Evolutionary conservation across 306 rosid species (phyloP), one percentile per base, ranked within the genome.

Genomic region (Cucurbita ficifolia): DNA sequence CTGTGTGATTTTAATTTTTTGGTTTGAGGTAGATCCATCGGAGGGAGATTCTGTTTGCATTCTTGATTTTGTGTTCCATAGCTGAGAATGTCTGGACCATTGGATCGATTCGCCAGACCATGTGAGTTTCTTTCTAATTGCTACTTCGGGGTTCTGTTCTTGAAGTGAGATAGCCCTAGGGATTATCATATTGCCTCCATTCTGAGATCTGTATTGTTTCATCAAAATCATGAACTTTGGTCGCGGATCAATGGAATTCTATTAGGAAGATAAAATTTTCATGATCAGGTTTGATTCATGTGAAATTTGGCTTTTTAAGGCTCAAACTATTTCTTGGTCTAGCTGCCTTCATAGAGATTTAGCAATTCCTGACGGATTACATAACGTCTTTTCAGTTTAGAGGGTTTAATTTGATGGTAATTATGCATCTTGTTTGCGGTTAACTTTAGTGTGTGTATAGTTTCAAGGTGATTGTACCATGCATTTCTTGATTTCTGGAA

Each of bases 1-100:
- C 73, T 29, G 6, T 1, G 42, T 57, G 51, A 29, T 48, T 58
- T 59, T 82, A 72, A 0, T n/a, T 39, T 55, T 82, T 62, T 54
- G 59, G 68, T 57, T 70, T 49, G 57, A 39, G 75, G 22, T 65
- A 77, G 76, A 80, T 82, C 69, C 50, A 57, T 62, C n/a, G 42
- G 53, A 70, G 80, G 77, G 86, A 88, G 91, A 62, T 39, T 88
- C 96, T 33, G 90, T 22, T 67, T 46, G 38, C 7, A 35, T 21
- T 21, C 73, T 68, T 68, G 21, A 21, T 64, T 68, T 72, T 52
- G 5, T 51, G 36, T 51, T 10, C 4, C 5, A 7, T 7, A 38
- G 17, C 76, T 12, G 51, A 54, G 51, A 53, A 75, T 75, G 78
- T 75, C 78, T n/a, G 78, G 78, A 48, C 78, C 72, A 21, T 40